phyloP scores from a whole-genome alignment of 345 rosid species.

The Linum lewisii region DNA sequence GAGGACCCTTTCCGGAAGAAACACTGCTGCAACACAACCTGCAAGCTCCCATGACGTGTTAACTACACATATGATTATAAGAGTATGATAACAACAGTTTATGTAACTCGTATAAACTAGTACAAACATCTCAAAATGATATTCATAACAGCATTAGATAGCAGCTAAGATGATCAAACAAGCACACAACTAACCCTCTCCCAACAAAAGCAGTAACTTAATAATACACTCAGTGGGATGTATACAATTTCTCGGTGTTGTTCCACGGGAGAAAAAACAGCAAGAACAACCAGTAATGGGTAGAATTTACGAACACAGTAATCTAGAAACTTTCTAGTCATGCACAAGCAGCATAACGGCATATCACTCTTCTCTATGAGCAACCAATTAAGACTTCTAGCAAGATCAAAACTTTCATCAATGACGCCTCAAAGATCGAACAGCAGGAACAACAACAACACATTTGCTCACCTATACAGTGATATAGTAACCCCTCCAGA shows the following conservation, averaged over 20 bases:
- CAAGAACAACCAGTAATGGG: background rate
- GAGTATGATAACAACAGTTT: background rate
- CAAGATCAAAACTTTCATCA: too few relatives aligned
- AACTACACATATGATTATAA: background rate
- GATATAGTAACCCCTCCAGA: constrained; percentile 16
- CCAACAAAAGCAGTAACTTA: background rate
- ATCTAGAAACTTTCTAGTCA: background rate
- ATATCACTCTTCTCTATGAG: background rate
- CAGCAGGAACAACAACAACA: background rate
- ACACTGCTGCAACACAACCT: constrained; percentile 19
- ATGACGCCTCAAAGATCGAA: background rate
- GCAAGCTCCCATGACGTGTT: constrained; percentile 12
- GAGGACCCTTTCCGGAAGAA: constrained; percentile 10
- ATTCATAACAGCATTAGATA: too few relatives aligned
- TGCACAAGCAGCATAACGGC: background rate
- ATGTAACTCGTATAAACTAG: background rate
- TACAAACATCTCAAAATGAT: background rate
- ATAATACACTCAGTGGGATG: background rate
- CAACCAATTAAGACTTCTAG: background rate
- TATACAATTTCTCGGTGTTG: background rate
- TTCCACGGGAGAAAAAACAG: background rate
- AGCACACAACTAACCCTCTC: background rate
- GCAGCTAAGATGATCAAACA: constrained; percentile 1
- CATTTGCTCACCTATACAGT: constrained; percentile 20
- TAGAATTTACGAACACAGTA: background rate